These are phyloP conservation scores for Lentinula sp. DNA, from an alignment of 768 basidiomycete genomes.

Conservation along the genomic window DNA sequence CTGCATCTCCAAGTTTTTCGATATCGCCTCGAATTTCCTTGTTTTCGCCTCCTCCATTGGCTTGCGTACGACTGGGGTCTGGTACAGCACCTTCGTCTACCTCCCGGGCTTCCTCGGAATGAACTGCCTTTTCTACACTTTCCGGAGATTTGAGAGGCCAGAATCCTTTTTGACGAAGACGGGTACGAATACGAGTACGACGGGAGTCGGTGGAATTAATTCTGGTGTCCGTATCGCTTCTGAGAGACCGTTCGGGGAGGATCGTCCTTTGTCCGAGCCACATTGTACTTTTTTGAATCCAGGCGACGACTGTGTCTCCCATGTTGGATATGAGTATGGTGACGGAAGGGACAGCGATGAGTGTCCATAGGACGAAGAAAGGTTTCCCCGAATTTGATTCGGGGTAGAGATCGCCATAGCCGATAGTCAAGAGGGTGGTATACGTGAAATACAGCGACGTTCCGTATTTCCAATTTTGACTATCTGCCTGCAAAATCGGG, in stretches of 20 bases:
- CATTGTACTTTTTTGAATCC: conserved; percentile 24
- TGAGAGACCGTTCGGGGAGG: conserved; percentile 17
- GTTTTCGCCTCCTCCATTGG: background rate
- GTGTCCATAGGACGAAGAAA: conserved; percentile 36
- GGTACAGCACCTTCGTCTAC: conserved; percentile 1
- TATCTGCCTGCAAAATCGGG: background rate
- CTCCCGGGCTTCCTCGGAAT: conserved; percentile 3
- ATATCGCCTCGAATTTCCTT: conserved; percentile 16
- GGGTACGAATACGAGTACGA: background rate
- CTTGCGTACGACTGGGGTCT: background rate
- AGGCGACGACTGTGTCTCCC: conserved; percentile 39
- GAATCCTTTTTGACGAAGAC: background rate
- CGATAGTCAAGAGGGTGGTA: conserved; percentile 33
- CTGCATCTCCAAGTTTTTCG: conserved; percentile 25
- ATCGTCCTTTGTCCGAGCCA: conserved; percentile 22
- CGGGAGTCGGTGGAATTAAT: too few species aligned
- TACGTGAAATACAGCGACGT: conserved; percentile 34
- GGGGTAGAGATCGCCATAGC: conserved; percentile 35
- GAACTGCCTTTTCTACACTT: conserved; percentile 1
- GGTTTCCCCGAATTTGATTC: conserved; percentile 28
- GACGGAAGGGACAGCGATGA: conserved; percentile 33
- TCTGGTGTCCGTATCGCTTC: background rate
- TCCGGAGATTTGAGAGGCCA: background rate
- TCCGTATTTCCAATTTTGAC: conserved; percentile 29
- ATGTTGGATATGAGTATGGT: conserved; percentile 42